Base-by-base conservation (phyloP, 2,329 filamentous ascomycete species). In the Neonectria coccinea region DNA sequence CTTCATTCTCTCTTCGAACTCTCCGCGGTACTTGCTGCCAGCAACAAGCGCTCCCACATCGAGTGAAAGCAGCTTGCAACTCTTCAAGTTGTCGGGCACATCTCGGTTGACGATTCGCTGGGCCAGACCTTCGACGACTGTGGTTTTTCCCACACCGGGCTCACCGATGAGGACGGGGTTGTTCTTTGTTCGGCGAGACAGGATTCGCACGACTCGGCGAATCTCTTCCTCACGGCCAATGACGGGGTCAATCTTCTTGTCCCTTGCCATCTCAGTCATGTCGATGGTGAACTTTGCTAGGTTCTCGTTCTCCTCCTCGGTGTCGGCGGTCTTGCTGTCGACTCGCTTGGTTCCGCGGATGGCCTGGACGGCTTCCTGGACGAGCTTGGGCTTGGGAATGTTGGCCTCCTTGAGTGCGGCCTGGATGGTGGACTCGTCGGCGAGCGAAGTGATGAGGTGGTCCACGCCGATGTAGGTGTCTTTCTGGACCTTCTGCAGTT, bases 1-100 rank as follows among this genome's bases (percentile, higher is more conserved):
- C 87, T 99, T 99, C 94, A 99, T 98, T 73, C 96, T 89, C 85
- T 99, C 96, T 79, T 99, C 96, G 65, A 99, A 99, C 79, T 99
- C 96, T 83, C 96, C 96, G 54, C 96, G 91, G 83, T 97, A 99
- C 82, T 99, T 99, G 88, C 94, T 97, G 71, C 96, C 96, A 63
- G 96, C 96, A 68, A 99, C 95, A 62, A 99, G 85, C 25, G 95
- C 92, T 73, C 96, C 96, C 52, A 99, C 95, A 75, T 99, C 96
- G 50, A 99, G 89, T 4, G 96, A 97, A 61, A 99, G 89, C 65
- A 99, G 86, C 79, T 92, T 96, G 87, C 96, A 99, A 64, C 93
- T 91, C 56, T 96, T 94, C 59, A 99, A 85, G 74, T 97, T 97
- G 77, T 97, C 94, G 39, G 96, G 96, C 4, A 99, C 94, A 84